These are phyloP conservation scores for Xylariaceae sp. DNA, from an alignment of 2,329 filamentous ascomycete species.

Conservation along the genomic window DNA sequence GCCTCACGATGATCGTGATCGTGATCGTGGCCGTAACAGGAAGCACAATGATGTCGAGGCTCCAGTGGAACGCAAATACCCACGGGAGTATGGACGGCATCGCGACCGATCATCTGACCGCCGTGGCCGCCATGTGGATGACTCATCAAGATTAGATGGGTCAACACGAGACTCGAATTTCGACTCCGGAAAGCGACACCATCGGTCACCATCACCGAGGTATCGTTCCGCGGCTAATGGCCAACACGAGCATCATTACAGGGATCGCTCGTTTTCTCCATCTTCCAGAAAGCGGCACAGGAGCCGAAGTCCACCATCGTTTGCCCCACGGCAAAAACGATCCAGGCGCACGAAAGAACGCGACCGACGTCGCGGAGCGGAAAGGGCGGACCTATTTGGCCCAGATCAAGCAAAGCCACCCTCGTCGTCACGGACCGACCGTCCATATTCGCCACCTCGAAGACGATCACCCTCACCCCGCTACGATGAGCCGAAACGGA, in stretches of 20 bases:
- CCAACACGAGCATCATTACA: constrained; percentile 32
- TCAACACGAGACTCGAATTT: constrained; percentile 17
- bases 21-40: constrained; percentile 17
- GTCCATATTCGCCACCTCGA: constrained; percentile 20
- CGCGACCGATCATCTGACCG: constrained; percentile 37
- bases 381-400: constrained; percentile 22
- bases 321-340: constrained; percentile 38
- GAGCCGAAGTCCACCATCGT: constrained; percentile 38
- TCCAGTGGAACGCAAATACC: constrained; percentile 32
- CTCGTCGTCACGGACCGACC: constrained; percentile 16
- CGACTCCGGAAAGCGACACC: constrained; percentile 28
- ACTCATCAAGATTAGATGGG: constrained; percentile 17
- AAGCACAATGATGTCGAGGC: constrained; percentile 21
- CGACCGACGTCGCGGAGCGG: constrained; percentile 26
- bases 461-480: constrained; percentile 26
- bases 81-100: constrained; percentile 32
- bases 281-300: constrained; percentile 40
- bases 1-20: constrained; percentile 16
- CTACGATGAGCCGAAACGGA: constrained; percentile 21
- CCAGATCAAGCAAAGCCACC: constrained; percentile 22
- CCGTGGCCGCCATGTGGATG: constrained; percentile 33
- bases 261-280: constrained; percentile 33
- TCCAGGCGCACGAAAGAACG: constrained; percentile 36
- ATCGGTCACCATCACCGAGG: constrained; percentile 26
- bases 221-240: constrained; percentile 32